These are phyloP conservation scores for Talaromyces sp. DNA, from an alignment of 2,329 filamentous ascomycete genomes.

Conservation along the genomic window DNA sequence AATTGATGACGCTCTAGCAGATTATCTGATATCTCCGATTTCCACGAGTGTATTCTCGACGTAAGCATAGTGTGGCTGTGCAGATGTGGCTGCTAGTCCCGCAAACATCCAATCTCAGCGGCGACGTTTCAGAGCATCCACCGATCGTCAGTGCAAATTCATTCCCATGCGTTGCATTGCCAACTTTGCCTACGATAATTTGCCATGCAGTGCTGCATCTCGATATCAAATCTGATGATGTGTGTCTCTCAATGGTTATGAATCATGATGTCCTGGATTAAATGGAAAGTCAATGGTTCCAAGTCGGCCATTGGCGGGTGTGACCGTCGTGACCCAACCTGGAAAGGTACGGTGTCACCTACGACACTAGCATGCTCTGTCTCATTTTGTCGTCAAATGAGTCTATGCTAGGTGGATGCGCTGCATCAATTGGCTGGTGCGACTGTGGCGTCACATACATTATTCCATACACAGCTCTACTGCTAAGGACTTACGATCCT, in stretches of 20 bases:
- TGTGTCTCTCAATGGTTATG: background rate
- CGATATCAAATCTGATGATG: background rate
- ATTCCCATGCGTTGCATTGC: background rate
- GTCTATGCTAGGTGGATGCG: background rate
- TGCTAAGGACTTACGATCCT: background rate
- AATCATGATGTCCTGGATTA: background rate
- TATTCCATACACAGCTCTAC: background rate
- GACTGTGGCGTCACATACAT: background rate
- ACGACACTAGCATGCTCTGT: background rate
- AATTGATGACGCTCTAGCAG: background rate
- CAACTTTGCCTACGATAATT: background rate
- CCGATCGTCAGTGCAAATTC: background rate
- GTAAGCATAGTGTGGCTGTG: background rate
- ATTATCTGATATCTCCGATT: background rate
- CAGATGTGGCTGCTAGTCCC: background rate
- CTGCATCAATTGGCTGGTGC: background rate
- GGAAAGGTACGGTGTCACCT: background rate
- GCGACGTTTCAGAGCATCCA: background rate
- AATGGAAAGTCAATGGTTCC: background rate
- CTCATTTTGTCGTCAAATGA: background rate
- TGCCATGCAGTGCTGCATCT: constrained; percentile 2
- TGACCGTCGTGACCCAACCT: background rate
- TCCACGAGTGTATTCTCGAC: background rate
- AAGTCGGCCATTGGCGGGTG: background rate
- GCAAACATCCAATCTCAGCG: background rate